These are phyloP conservation scores for Didymella pinodella DNA, from an alignment of 2,329 filamentous ascomycete genomes.

Conservation along the genomic window DNA sequence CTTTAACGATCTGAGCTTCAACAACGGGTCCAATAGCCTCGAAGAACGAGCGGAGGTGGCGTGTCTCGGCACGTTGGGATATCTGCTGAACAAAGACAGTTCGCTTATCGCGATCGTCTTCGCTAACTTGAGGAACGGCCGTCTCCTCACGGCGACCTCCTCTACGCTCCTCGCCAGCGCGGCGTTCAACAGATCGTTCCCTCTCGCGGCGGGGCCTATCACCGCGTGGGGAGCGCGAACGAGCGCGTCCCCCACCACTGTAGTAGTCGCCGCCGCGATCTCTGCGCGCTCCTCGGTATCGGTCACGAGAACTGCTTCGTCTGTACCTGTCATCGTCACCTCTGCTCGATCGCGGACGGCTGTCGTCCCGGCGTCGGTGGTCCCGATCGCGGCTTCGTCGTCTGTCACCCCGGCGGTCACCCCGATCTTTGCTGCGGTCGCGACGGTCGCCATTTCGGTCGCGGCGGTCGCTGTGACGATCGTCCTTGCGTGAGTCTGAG, in stretches of 20 bases:
- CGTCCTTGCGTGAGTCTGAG: conserved; percentile 35
- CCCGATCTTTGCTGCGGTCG: conserved; percentile 40
- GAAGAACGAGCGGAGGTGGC: conserved; percentile 93
- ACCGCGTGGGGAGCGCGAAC: conserved; percentile 51
- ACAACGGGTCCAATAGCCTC: conserved; percentile 94
- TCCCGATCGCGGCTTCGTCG: conserved; percentile 46
- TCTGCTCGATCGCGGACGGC: conserved; percentile 43
- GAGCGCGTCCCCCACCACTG: conserved; percentile 46
- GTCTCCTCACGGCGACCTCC: conserved; percentile 52
- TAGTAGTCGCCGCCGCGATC: conserved; percentile 53
- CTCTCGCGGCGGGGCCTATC: conserved; percentile 61
- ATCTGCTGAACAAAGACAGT: conserved; percentile 99
- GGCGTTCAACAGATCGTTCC: conserved; percentile 59
- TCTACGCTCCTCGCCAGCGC: conserved; percentile 52
- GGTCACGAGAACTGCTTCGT: conserved; percentile 41
- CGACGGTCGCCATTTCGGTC: conserved; percentile 38
- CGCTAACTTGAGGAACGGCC: conserved; percentile 77
- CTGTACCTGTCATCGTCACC: conserved; percentile 49
- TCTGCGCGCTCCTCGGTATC: conserved; percentile 36
- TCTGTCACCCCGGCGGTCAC: conserved; percentile 44
- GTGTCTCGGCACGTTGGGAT: conserved; percentile 88
- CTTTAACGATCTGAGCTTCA: conserved; percentile 98
- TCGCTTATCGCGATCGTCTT: conserved; percentile 94
- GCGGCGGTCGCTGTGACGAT: conserved; percentile 36
- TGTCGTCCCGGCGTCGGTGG: conserved; percentile 41